Evolutionary conservation across 2,329 filamentous ascomycete species (phyloP).

Genomic region (Fusarium sp.): DNA sequence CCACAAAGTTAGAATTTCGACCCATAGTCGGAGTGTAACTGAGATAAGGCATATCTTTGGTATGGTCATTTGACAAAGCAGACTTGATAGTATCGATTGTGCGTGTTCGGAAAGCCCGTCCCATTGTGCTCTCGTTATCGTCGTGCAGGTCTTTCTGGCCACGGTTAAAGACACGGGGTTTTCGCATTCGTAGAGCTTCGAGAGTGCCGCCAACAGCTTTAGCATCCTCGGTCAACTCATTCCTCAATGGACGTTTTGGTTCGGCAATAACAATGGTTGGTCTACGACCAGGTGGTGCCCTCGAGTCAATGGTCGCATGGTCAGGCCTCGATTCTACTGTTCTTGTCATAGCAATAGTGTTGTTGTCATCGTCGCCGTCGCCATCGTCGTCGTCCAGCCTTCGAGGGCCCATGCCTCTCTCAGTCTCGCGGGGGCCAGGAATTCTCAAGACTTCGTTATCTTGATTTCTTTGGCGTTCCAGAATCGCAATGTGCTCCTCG

Average conservation of each 20-base stretch:
- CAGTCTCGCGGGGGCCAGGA: conserved; percentile 91
- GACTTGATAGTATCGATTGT: conserved; percentile 74
- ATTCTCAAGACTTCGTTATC: conserved; percentile 86
- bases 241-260: conserved; percentile 61
- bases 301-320: conserved; percentile 40
- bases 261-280: conserved; percentile 79
- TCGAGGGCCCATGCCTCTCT: conserved; percentile 81
- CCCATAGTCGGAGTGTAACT: conserved; percentile 95
- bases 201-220: conserved; percentile 59
- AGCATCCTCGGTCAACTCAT: conserved; percentile 60
- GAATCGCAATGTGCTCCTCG: conserved; percentile 88
- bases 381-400: conserved; percentile 62
- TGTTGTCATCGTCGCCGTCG: conserved; percentile 56
- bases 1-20: conserved; percentile 92
- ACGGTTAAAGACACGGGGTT: conserved; percentile 58
- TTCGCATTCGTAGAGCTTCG: conserved; percentile 61
- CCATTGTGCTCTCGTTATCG: conserved; percentile 51
- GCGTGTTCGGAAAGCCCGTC: conserved; percentile 56
- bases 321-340: conserved; percentile 50
- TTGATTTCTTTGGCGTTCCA: conserved; percentile 86
- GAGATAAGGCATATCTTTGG: conserved; percentile 85
- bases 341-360: conserved; percentile 49
- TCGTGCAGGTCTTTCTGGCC: conserved; percentile 59
- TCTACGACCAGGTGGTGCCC: conserved; percentile 56
- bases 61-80: conserved; percentile 68